Percentiles rank a stretch among this genome's conserved stretches.
Evolutionary conservation across 2,329 filamentous ascomycete genomes (phyloP).

Genomic region (Ceratocystis smalleyi): DNA sequence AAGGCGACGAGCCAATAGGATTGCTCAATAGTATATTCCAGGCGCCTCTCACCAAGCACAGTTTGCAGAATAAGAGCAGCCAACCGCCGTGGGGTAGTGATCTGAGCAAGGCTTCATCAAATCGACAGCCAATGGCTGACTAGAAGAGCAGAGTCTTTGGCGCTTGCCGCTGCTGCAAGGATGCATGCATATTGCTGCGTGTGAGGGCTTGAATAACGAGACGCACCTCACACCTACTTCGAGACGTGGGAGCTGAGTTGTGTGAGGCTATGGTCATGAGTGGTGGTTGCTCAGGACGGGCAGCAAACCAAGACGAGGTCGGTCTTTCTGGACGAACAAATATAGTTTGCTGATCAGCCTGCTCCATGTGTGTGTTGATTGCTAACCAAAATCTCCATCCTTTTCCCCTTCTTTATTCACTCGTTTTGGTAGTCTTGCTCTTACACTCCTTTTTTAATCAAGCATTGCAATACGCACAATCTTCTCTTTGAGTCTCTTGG

Average conservation of each 20-base stretch:
- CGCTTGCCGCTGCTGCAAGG: not conserved
- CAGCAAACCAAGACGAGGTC: not conserved
- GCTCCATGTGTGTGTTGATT: not conserved
- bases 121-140: not conserved
- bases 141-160: not conserved
- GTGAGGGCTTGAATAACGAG: not conserved
- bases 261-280: not conserved
- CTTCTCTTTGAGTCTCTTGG: not conserved
- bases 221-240: not conserved
- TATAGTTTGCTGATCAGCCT: not conserved
- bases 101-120: not conserved
- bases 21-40: not conserved
- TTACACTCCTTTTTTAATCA: not conserved
- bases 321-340: not conserved
- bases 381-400: too few species aligned
- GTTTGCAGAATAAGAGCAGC: not conserved
- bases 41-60: not conserved
- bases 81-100: slow-evolving; percentile 1
- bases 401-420: not conserved
- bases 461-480: not conserved
- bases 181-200: not conserved
- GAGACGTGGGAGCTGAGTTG: not conserved
- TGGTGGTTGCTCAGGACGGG: not conserved
- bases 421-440: not conserved
- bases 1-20: not conserved